Percentiles rank a stretch among this genome's conserved stretches.
These are phyloP conservation scores for carrot (Daucus carota) DNA, from an alignment of 129 eudicot genomes.

Conservation along the genomic window DH1_v3.0 NC_030385.2:43633001-43633500, in stretches of 20 bases:
- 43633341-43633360: not conserved
- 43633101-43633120: too few species aligned
- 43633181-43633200: not conserved
- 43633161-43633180: too few species aligned
- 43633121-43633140: too few species aligned
- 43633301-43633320: not conserved
- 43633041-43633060: too few species aligned
- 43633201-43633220: not conserved
- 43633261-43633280: too few species aligned
- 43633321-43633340: not conserved
- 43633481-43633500: not conserved
- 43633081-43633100: too few species aligned
- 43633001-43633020: too few species aligned
- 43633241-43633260: not conserved
- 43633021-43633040: too few species aligned
- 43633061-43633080: too few species aligned
- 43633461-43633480: not conserved
- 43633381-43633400: not conserved
- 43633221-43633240: not conserved
- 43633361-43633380: not conserved
- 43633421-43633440: not conserved
- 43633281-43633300: not conserved
- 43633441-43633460: not conserved
- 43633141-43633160: too few species aligned
- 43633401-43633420: not conserved